Conservation (phyloP, 352 stramenopile genomes). For the Globisporangium iwayamae region DNA sequence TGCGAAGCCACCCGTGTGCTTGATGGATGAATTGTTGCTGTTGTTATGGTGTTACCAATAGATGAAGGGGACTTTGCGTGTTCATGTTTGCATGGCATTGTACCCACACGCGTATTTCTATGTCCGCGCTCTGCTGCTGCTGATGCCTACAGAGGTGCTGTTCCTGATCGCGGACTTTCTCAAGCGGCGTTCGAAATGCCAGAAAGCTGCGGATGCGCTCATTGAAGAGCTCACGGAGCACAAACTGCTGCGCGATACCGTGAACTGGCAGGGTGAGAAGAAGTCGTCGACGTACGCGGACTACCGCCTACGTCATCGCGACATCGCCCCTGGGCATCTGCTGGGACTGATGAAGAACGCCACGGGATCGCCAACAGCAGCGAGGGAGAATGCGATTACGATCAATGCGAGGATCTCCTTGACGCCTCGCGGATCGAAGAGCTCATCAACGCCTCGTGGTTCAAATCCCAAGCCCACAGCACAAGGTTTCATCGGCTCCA, state of each 20-base stretch:
- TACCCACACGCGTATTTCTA: neutral
- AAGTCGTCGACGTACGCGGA: slow-evolving; percentile 67
- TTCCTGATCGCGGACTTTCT: slow-evolving; percentile 87
- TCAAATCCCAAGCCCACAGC: neutral
- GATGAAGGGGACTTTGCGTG: neutral
- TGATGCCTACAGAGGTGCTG: slow-evolving; percentile 51
- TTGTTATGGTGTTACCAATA: neutral
- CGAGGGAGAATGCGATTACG: slow-evolving; percentile 5
- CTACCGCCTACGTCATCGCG: slow-evolving; percentile 67
- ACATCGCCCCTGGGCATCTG: slow-evolving; percentile 64
- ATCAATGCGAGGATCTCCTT: neutral
- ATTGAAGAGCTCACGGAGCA: slow-evolving; percentile 65
- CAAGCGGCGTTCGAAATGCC: slow-evolving; percentile 58
- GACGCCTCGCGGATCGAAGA: slow-evolving; percentile 4
- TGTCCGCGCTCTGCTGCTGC: neutral
- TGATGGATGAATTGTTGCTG: neutral
- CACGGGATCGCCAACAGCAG: slow-evolving; percentile 20
- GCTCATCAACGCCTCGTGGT: neutral
- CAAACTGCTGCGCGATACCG: slow-evolving; percentile 44
- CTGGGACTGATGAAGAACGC: slow-evolving; percentile 46
- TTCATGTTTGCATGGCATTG: neutral
- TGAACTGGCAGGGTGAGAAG: slow-evolving; percentile 61
- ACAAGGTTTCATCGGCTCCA: slow-evolving; percentile 12
- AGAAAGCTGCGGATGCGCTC: slow-evolving; percentile 55
- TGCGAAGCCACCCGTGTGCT: neutral